Conservation (phyloP, 768 basidiomycete genomes). For the Cyathus striatus region DNA sequence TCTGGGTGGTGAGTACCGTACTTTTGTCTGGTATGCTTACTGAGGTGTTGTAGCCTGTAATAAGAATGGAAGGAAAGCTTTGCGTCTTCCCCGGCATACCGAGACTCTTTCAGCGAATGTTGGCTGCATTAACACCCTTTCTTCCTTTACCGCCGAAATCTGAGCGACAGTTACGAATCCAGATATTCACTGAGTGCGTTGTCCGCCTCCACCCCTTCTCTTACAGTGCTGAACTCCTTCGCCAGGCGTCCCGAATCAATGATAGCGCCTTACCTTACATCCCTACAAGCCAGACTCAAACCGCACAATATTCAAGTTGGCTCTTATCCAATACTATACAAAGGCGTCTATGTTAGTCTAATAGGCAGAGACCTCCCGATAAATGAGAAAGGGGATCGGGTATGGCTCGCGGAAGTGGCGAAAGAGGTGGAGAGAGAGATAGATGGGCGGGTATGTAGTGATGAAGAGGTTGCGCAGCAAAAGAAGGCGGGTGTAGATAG, state of each 20-base stretch:
- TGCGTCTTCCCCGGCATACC: constrained; percentile 94
- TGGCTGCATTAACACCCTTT: constrained; percentile 66
- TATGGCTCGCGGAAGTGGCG: constrained; percentile 49
- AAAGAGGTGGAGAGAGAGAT: constrained; percentile 58
- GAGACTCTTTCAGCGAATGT: constrained; percentile 73
- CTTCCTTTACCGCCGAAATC: constrained; percentile 73
- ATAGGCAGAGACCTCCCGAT: constrained; percentile 55
- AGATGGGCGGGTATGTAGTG: constrained; percentile 53
- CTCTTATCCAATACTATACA: constrained; percentile 62
- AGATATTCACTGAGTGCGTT: constrained; percentile 76
- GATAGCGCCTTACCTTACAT: constrained; percentile 78
- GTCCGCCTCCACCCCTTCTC: constrained; percentile 1
- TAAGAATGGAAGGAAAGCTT: constrained; percentile 78
- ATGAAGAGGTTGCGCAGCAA: constrained; percentile 58
- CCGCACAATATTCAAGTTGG: constrained; percentile 78
- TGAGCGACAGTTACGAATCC: constrained; percentile 72
- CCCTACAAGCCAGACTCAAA: constrained; percentile 68
- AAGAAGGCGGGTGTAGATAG: constrained; percentile 22
- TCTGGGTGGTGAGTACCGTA: constrained; percentile 72
- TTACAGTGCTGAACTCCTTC: constrained; percentile 2
- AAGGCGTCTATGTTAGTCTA: constrained; percentile 68
- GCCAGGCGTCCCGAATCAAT: constrained; percentile 70
- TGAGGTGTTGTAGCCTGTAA: constrained; percentile 58
- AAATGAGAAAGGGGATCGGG: constrained; percentile 20
- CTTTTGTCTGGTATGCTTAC: neutral